Evolutionary conservation across 352 stramenopile genomes (phyloP).

Genomic region (Pythium periplocum): DNA sequence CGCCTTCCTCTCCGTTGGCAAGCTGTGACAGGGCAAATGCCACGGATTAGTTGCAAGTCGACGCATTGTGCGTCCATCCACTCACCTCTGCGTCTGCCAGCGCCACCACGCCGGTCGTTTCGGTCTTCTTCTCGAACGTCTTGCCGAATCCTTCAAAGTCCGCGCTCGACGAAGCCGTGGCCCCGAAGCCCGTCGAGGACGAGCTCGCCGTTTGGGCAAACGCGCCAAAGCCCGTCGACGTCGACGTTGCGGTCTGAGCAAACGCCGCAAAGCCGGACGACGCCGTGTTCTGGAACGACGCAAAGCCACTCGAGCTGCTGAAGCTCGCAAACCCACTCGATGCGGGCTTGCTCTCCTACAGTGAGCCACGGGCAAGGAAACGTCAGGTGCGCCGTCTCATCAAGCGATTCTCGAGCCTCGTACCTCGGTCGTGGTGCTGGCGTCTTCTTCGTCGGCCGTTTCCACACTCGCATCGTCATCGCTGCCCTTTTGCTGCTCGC

Average conservation of each 20-base stretch:
- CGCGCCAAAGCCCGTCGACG: constrained; percentile 22
- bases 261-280: constrained; percentile 54
- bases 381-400: background rate
- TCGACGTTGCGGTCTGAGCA: constrained; percentile 20
- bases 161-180: constrained; percentile 22
- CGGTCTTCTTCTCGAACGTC: constrained; percentile 30
- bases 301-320: constrained; percentile 54
- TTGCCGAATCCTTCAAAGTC: constrained; percentile 17
- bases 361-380: no score
- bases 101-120: constrained; percentile 38
- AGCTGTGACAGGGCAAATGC: constrained; percentile 17
- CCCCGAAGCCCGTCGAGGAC: constrained; percentile 23
- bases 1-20: constrained; percentile 70
- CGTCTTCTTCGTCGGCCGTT: background rate
- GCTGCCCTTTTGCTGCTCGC: background rate
- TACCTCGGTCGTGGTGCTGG: constrained; percentile 6
- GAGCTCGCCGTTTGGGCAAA: constrained; percentile 26
- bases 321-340: constrained; percentile 53
- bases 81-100: constrained; percentile 64
- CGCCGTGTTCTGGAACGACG: constrained; percentile 40
- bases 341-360: background rate
- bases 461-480: background rate
- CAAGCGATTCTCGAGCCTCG: background rate
- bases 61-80: background rate
- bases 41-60: no score